Evolutionary conservation across 2,329 filamentous ascomycete species (phyloP).

Genomic region (Rachicladosporium sp.): DNA sequence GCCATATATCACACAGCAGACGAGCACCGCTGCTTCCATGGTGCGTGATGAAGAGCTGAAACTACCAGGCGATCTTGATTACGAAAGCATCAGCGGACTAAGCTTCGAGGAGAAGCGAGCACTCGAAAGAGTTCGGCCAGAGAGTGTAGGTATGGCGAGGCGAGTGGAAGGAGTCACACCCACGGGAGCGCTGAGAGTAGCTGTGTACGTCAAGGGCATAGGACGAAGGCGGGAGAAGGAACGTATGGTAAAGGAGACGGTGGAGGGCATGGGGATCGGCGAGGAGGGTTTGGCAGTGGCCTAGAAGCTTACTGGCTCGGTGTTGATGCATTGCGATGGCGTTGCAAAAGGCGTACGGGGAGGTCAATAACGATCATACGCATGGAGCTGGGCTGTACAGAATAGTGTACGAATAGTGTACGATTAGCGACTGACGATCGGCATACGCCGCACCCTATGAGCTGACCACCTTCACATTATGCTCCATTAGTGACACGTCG

Average conservation of each 20-base stretch:
- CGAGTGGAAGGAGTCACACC: conserved; percentile 67
- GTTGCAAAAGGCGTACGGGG: too few species aligned
- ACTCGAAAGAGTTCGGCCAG: conserved; percentile 59
- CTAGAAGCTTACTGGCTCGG: conserved; percentile 1
- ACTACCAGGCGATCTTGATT: conserved; percentile 66
- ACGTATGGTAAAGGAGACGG: conserved; percentile 18
- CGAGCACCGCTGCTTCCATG: conserved; percentile 52
- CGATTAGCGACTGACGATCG: too few species aligned
- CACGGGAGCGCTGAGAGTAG: conserved; percentile 40
- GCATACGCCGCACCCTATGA: too few species aligned
- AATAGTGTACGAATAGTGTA: too few species aligned
- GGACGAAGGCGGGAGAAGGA: conserved; percentile 22
- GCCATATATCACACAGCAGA: conserved; percentile 69
- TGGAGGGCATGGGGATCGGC: conserved; percentile 13
- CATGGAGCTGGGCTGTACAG: too few species aligned
- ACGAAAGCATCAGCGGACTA: conserved; percentile 58
- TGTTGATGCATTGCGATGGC: too few species aligned
- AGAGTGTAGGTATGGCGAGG: conserved; percentile 78
- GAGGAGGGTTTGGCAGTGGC: conserved; percentile 15
- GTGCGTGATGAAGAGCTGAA: conserved; percentile 62
- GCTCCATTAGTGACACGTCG: too few species aligned
- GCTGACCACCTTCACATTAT: too few species aligned
- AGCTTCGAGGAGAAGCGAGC: conserved; percentile 67
- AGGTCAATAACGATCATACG: too few species aligned
- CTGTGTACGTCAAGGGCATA: conserved; percentile 47